phyloP scores from a whole-genome alignment of 2,329 filamentous ascomycete genomes.

The Zasmidium cellare region DNA sequence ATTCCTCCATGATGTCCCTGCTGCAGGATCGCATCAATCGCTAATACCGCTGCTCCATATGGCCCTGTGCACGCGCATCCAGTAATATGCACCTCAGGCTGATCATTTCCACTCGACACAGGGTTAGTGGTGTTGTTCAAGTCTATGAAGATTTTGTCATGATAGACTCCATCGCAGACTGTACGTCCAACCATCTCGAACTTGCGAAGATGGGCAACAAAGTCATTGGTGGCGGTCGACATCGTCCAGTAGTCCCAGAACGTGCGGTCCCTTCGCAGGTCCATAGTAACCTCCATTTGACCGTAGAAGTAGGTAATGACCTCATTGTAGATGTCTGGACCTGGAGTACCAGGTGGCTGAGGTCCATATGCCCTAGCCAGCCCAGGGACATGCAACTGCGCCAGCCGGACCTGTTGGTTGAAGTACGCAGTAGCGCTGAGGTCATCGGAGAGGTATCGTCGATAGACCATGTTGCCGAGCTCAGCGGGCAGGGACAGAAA shows the following conservation, averaged over 20 bases:
- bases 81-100: neutral
- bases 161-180: neutral
- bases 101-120: neutral
- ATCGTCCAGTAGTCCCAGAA: too few species aligned
- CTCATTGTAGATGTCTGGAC: neutral
- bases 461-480: neutral
- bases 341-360: too few species aligned
- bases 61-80: neutral
- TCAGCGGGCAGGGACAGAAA: neutral
- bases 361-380: neutral
- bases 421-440: neutral
- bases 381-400: neutral
- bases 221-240: too few species aligned
- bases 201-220: neutral
- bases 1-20: too few species aligned
- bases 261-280: neutral
- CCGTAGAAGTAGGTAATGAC: too few species aligned
- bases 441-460: neutral
- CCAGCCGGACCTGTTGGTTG: neutral
- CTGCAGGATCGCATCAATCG: too few species aligned
- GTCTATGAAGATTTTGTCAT: neutral
- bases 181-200: neutral
- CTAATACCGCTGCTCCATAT: too few species aligned
- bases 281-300: neutral
- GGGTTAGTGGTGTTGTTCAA: neutral